Evolutionary conservation across 2,329 filamentous ascomycete species (phyloP).

Genomic region (Stagonosporopsis vannaccii): DNA sequence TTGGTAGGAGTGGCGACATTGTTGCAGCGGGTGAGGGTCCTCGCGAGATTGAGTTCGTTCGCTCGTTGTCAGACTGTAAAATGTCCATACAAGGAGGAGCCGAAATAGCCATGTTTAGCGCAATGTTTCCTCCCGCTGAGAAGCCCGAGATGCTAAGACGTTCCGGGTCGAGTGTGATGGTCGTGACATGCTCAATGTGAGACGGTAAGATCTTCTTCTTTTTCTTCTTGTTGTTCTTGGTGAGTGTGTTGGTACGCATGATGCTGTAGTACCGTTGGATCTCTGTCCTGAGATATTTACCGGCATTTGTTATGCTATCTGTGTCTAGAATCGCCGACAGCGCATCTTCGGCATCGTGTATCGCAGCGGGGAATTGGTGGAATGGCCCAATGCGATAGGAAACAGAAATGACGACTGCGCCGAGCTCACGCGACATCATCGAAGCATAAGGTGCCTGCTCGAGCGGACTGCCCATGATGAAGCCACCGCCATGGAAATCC

Average conservation of each 20-base stretch:
- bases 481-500: slow-evolving; percentile 55
- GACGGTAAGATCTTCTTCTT: slow-evolving; percentile 20
- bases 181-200: slow-evolving; percentile 30
- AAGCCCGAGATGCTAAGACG: slow-evolving; percentile 55
- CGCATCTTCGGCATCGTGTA: slow-evolving; percentile 58
- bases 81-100: slow-evolving; percentile 42
- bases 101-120: slow-evolving; percentile 52
- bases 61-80: slow-evolving; percentile 12
- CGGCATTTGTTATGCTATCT: slow-evolving; percentile 39
- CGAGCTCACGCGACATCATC: slow-evolving; percentile 54
- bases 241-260: slow-evolving; percentile 28
- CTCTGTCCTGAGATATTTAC: slow-evolving; percentile 44
- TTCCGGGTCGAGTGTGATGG: slow-evolving; percentile 48
- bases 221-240: slow-evolving; percentile 20
- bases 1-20: slow-evolving; percentile 40
- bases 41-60: slow-evolving; percentile 14
- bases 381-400: slow-evolving; percentile 59
- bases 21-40: slow-evolving; percentile 22
- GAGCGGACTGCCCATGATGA: slow-evolving; percentile 53
- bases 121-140: slow-evolving; percentile 58
- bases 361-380: slow-evolving; percentile 56
- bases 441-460: slow-evolving; percentile 58
- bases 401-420: slow-evolving; percentile 55
- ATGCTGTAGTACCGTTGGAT: slow-evolving; percentile 45
- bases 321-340: slow-evolving; percentile 53